phyloP scores from a whole-genome alignment of 306 rosid genomes.

The Quercus agrifolia region DNA sequence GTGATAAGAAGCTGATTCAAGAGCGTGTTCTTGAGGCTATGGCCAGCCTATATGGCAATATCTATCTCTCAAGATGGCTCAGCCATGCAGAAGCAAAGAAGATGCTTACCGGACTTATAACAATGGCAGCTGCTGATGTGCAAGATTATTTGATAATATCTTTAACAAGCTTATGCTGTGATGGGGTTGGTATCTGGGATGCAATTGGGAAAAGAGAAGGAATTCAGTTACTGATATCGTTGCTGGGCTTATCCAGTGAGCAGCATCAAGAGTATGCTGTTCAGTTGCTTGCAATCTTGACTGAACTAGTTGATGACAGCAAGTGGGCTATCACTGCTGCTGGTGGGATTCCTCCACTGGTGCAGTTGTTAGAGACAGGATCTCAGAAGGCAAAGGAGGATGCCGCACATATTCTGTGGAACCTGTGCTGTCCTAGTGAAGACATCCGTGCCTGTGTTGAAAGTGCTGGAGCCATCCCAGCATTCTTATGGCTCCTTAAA shows the following conservation, averaged over 20 bases:
- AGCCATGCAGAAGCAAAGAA: constrained; percentile 77
- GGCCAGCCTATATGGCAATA: constrained; percentile 91
- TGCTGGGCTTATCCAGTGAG: constrained; percentile 86
- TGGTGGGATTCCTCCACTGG: constrained; percentile 95
- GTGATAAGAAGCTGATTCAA: constrained; percentile 70
- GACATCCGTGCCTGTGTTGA: constrained; percentile 91
- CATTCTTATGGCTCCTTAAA: constrained; percentile 88
- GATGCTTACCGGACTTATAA: constrained; percentile 81
- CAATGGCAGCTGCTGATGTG: constrained; percentile 84
- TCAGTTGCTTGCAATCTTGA: constrained; percentile 75
- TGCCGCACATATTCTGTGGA: constrained; percentile 89
- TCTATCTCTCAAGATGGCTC: constrained; percentile 66
- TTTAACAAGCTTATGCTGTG: constrained; percentile 80
- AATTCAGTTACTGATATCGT: constrained; percentile 80
- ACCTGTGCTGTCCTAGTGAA: constrained; percentile 93
- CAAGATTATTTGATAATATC: constrained; percentile 69
- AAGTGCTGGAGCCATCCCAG: constrained; percentile 74
- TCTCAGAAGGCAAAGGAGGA: constrained; percentile 94
- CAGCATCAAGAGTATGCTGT: constrained; percentile 97
- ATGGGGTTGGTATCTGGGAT: constrained; percentile 78
- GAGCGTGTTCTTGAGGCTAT: constrained; percentile 95
- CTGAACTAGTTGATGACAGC: constrained; percentile 91
- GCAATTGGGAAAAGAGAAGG: constrained; percentile 92
- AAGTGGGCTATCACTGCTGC: constrained; percentile 99
- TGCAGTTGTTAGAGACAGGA: constrained; percentile 89